Conservation (phyloP, 176 grass and related monocot species). For the Hordeum vulgare region MorexV3_pseudomolecules_assembly NC_058524.1:598408060-598408559, state of each 20-base stretch:
- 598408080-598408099: conserved; percentile 40
- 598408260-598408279: background rate
- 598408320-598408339: background rate
- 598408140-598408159: conserved; percentile 23
- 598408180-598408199: background rate
- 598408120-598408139: conserved; percentile 28
- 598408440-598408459: conserved; percentile 24
- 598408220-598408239: background rate
- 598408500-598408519: conserved; percentile 5
- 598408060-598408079: conserved; percentile 17
- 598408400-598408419: conserved; percentile 21
- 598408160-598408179: background rate
- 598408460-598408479: conserved; percentile 26
- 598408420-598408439: conserved; percentile 16
- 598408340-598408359: conserved; percentile 13
- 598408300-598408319: background rate
- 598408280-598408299: background rate
- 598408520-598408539: conserved; percentile 30
- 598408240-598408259: background rate
- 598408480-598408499: background rate
- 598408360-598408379: conserved; percentile 13
- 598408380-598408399: conserved; percentile 15
- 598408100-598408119: conserved; percentile 19
- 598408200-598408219: background rate
- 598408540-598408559: background rate